Percentiles rank a stretch among this genome's conserved stretches.
phyloP scores from a whole-genome alignment of 306 rosid species.

The Dicorynia guianensis region DNA sequence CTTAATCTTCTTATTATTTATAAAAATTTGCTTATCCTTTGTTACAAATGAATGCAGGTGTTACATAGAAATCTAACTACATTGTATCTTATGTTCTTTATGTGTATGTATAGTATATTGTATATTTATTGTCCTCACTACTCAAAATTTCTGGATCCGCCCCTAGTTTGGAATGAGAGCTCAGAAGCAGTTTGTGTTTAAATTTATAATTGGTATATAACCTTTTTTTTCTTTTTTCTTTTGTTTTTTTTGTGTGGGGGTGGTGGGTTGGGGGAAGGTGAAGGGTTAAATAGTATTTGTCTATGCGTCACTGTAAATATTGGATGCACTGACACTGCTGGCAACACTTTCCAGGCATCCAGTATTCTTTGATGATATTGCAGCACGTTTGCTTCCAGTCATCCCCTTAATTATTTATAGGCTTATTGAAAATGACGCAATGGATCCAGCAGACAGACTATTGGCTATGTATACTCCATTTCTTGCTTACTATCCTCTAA shows the following conservation, averaged over 20 bases:
- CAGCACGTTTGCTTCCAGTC: constrained; percentile 93
- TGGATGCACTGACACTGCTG: constrained; percentile 39
- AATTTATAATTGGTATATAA: constrained; percentile 21
- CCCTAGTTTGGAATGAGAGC: background rate
- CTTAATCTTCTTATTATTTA: too few species aligned
- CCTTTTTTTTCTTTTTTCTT: background rate
- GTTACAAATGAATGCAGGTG: too few species aligned
- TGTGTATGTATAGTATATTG: too few species aligned
- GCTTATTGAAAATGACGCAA: constrained; percentile 91
- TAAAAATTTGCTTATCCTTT: too few species aligned
- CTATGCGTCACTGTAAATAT: constrained; percentile 10
- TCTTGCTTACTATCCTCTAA: constrained; percentile 82
- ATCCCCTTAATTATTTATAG: constrained; percentile 91
- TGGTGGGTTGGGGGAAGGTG: too few species aligned
- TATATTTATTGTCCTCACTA: too few species aligned
- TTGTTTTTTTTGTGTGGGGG: too few species aligned
- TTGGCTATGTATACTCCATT: constrained; percentile 68
- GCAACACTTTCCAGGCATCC: constrained; percentile 73
- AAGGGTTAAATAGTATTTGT: background rate
- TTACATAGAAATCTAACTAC: too few species aligned
- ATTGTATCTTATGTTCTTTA: too few species aligned
- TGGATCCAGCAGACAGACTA: constrained; percentile 82
- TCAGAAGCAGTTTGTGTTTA: background rate
- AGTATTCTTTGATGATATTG: constrained; percentile 89
- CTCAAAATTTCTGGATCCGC: too few species aligned